Percentiles rank a stretch among this genome's conserved stretches.
Evolutionary conservation across 2,329 filamentous ascomycete species (phyloP).

Genomic region (Ceratocystis huliohia): DNA sequence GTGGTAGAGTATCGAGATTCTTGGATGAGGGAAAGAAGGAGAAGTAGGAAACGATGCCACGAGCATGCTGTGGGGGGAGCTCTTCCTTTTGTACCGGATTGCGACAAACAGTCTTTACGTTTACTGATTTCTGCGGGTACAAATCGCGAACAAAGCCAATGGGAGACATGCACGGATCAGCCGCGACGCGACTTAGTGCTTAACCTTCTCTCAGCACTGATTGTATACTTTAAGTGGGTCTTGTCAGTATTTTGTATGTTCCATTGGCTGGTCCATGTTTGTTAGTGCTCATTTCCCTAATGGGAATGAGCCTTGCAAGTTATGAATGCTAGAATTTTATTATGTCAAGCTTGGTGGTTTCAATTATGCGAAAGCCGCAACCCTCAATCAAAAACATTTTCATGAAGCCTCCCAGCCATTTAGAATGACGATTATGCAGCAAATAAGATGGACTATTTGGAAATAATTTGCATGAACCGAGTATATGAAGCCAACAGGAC

Average conservation of each 20-base stretch:
- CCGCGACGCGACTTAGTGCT: constrained; percentile 18
- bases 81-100: constrained; percentile 50
- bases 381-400: background rate
- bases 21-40: constrained; percentile 22
- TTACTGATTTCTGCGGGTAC: constrained; percentile 41
- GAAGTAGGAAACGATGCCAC: constrained; percentile 34
- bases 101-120: constrained; percentile 29
- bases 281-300: constrained; percentile 16
- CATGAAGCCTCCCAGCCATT: too few species aligned
- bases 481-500: too few species aligned
- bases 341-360: background rate
- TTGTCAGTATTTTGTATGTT: background rate
- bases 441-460: too few species aligned
- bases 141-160: constrained; percentile 18
- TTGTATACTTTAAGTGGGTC: constrained; percentile 17
- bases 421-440: too few species aligned
- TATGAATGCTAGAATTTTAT: constrained; percentile 9
- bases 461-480: too few species aligned
- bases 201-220: constrained; percentile 14
- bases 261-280: constrained; percentile 11
- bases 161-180: constrained; percentile 17
- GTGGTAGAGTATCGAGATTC: constrained; percentile 22
- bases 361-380: background rate
- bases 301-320: constrained; percentile 8
- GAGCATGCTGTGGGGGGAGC: constrained; percentile 39